phyloP scores from a whole-genome alignment of 2,329 filamentous ascomycete genomes.

The Epichloe brachyelytri region DNA sequence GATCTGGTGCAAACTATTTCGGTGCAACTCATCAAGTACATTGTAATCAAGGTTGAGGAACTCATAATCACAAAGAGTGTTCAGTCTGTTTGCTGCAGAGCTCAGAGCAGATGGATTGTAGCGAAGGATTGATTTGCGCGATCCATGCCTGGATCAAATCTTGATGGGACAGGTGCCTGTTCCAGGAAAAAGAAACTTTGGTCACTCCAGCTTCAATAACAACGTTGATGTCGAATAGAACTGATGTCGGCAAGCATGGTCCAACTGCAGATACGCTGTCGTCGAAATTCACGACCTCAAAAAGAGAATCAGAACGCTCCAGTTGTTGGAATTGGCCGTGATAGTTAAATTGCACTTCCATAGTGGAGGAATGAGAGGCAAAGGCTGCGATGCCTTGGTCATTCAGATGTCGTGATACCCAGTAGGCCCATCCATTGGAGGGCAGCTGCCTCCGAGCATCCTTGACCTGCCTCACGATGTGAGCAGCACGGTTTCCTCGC shows the following conservation, averaged over 20 bases:
- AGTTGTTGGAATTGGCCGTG: conserved; percentile 8
- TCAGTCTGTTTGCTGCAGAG: neutral
- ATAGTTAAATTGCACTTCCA: conserved; percentile 8
- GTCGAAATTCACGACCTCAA: conserved; percentile 7
- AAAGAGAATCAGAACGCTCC: conserved; percentile 8
- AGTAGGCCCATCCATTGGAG: conserved; percentile 4
- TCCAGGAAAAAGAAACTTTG: conserved; percentile 1
- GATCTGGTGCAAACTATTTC: conserved; percentile 3
- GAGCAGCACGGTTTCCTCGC: neutral
- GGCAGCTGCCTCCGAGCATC: neutral
- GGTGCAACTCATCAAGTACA: conserved; percentile 8
- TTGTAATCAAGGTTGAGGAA: conserved; percentile 1
- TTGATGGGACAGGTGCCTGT: conserved; percentile 1
- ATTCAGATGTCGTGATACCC: neutral
- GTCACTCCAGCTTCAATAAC: conserved; percentile 1
- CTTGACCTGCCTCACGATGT: neutral
- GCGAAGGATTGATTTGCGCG: neutral
- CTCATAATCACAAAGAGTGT: conserved; percentile 2
- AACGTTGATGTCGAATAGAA: conserved; percentile 1
- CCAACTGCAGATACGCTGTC: neutral
- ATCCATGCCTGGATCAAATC: neutral
- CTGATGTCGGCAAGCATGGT: neutral
- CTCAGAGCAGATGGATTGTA: neutral
- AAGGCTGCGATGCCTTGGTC: neutral
- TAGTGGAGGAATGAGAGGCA: neutral